Evolutionary conservation across 441 rosid species (phyloP), one percentile per base, ranked within the genome.

Genomic region (Erysimum cheiri): DNA sequence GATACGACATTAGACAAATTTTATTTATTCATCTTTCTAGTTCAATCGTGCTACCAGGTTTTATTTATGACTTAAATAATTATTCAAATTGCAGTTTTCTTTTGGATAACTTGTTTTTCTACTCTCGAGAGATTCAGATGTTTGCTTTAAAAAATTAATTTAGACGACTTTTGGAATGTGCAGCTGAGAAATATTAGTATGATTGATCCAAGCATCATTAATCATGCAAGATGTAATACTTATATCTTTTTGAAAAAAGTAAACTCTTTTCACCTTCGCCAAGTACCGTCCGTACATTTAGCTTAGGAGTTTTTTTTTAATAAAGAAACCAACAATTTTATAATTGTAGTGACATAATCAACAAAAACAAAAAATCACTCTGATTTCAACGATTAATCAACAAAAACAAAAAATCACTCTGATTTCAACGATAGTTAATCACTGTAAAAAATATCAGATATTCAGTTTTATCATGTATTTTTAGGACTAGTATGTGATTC

Each of bases 91-190:
- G 50, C 31, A 9, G 2, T 36, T 15, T 33, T 17, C 3, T 50
- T 31, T 32, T 26, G 50, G 73, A 53, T 61, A 26, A 53, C 41
- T 60, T 74, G 41, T 24, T 41, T 54, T 33, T 32, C 4, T 22
- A 32, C 47, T 31, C 26, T 52, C 1, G 22, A 67, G 29, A 67
- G 73, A 74, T 60, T 67, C 69, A 46, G 58, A 67, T 53, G 61
- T 40, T 59, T 33, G 73, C 19, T 68, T 49, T 44, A 43, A 31
- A 60, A 67, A 33, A 68, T 9, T 61, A 68, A 61, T 74, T 28
- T 74, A 67, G 73, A 68, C 73, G 78, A 74, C 78, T 74, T 74
- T 74, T 74, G 78, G 73, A 68, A 74, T 67, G 59, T 74, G 64
- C 64, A 47, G 33, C 11, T 66, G 46, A 37, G 32, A 12, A 17